A percentile compares a stretch with the other conserved stretches of the same genome.
These are phyloP conservation scores for Dioscorea zingiberensis DNA, from an alignment of 106 monocot genomes.

Conservation along the genomic window DNA sequence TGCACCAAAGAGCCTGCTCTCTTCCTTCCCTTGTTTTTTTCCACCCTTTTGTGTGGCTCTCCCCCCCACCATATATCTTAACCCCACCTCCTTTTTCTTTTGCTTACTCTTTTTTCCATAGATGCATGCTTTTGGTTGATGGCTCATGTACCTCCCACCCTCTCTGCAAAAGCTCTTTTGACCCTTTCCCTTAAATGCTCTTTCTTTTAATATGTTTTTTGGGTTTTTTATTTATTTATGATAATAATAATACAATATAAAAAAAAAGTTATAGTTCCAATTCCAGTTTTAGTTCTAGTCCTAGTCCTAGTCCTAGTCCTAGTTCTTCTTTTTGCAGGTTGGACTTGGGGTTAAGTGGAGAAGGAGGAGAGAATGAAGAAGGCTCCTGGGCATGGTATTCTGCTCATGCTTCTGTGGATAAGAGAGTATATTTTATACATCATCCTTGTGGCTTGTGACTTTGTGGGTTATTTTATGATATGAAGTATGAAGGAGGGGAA, in stretches of 20 bases:
- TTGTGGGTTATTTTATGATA: too few species aligned
- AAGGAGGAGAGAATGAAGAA: too few species aligned
- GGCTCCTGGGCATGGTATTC: too few species aligned
- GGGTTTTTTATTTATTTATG: not conserved
- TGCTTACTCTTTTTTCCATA: not conserved
- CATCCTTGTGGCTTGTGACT: too few species aligned
- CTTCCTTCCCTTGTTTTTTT: slow-evolving; percentile 1
- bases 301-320: too few species aligned
- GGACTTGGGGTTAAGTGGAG: too few species aligned
- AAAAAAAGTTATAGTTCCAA: too few species aligned
- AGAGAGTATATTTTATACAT: too few species aligned
- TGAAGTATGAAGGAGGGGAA: not conserved
- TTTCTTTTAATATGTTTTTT: not conserved
- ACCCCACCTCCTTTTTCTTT: not conserved
- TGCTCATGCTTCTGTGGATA: too few species aligned
- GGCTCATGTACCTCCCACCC: slow-evolving; percentile 13
- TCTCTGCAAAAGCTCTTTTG: slow-evolving; percentile 15
- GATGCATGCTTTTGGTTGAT: slow-evolving; percentile 32
- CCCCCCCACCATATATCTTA: not conserved
- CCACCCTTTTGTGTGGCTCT: slow-evolving; percentile 6
- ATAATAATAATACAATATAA: not conserved
- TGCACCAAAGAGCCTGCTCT: slow-evolving; percentile 11
- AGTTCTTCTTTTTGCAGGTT: too few species aligned
- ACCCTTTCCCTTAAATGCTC: slow-evolving; percentile 9
- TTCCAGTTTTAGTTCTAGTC: too few species aligned